Conservation (phyloP, 169 alveolate species). For the Cryptosporidium ryanae region DNA sequence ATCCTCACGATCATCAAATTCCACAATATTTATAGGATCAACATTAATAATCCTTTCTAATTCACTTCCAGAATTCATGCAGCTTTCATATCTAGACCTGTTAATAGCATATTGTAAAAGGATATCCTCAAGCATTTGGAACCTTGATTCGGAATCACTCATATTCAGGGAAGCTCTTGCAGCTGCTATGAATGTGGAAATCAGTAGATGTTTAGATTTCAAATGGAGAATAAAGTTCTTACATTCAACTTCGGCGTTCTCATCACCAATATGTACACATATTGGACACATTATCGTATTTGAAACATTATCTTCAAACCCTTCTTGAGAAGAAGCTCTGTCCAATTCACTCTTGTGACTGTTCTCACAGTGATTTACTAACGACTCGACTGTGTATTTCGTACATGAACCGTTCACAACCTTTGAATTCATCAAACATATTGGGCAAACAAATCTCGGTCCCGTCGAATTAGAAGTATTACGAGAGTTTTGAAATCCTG, state of each 20-base stretch:
- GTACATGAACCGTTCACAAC: slow-evolving; percentile 20
- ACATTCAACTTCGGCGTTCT: slow-evolving; percentile 56
- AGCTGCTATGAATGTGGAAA: slow-evolving; percentile 67
- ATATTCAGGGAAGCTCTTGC: slow-evolving; percentile 69
- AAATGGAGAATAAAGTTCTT: slow-evolving; percentile 20
- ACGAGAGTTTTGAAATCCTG: not conserved
- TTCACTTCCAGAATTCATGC: slow-evolving; percentile 6
- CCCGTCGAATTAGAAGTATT: slow-evolving; percentile 14
- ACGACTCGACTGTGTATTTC: slow-evolving; percentile 47
- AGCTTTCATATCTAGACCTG: slow-evolving; percentile 66
- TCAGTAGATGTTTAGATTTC: slow-evolving; percentile 51
- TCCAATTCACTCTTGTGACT: slow-evolving; percentile 34
- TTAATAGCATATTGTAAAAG: slow-evolving; percentile 59
- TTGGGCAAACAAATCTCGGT: slow-evolving; percentile 66
- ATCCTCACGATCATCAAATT: too few relatives aligned
- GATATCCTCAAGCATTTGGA: slow-evolving; percentile 66
- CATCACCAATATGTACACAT: slow-evolving; percentile 73
- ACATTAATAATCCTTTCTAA: not conserved
- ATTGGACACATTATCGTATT: slow-evolving; percentile 60
- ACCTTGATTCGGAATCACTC: slow-evolving; percentile 34
- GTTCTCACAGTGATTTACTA: slow-evolving; percentile 55
- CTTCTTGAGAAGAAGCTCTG: not conserved
- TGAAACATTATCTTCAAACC: not conserved
- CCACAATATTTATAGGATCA: too few relatives aligned
- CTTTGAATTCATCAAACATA: slow-evolving; percentile 54